Evolutionary conservation across 352 stramenopile genomes (phyloP), one percentile per base, ranked within the genome.

Genomic region (Phytopythium boreale): DNA sequence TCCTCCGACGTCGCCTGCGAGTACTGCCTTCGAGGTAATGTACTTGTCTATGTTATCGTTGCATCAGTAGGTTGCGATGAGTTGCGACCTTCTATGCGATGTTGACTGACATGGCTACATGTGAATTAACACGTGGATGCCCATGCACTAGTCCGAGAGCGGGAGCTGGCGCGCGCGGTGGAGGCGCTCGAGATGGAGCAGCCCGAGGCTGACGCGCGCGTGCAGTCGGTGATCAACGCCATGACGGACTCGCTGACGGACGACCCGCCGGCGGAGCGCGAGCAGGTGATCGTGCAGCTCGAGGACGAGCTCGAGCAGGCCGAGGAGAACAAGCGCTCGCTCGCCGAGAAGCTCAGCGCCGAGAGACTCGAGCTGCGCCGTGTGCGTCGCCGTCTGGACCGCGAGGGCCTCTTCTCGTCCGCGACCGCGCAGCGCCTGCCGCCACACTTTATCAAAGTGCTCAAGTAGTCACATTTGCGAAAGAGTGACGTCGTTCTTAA

Each of bases 271-370:
- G 63, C 77, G 39, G 72, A 85, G 60, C 74, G 67, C 27, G 77
- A 84, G 51, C 68, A 74, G 22, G 69, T 72, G n/a, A 51, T 82
- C 31, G 62, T 78, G 49, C 78, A 82, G 63, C 65, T 89, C 4
- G 76, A 87, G 41, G 76, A 88, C 59, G 80, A 88, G 31, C 72
- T 89, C 37, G 78, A 86, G 27, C 80, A 87, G 63, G 73, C 73
- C 17, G 75, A 86, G 29, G 62, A 74, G n/a, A 74, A 84, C 68
- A 87, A 86, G 49, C 70, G 70, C 26, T 67, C 81, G 49, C 59
- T 86, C 46, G 37, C 68, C 1, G 71, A 76, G n/a, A 81, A 82
- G 56, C 71, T 89, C 7, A 61, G 51, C 17, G 52, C 55, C n/a
- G 56, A 64, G 52, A 58, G 70, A 4, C 53, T 49, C 17, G 67